Evolutionary conservation across 1,284 basidiomycete species (phyloP).

Genomic region (Lentinus polychrous): DNA sequence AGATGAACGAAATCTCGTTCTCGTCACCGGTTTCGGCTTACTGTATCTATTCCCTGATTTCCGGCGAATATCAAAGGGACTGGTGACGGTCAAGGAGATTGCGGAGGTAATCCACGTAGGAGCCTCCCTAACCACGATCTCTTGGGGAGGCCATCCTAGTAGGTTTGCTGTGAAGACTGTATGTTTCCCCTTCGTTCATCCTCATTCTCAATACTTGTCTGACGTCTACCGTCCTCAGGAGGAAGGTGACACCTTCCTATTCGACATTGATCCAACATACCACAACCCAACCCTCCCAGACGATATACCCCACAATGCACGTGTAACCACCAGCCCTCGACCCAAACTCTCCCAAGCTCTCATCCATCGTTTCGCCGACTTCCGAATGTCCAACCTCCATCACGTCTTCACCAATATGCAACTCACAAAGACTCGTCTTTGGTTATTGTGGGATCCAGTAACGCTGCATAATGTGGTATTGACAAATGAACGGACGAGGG

Average conservation of each 20-base stretch:
- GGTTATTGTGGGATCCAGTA: neutral
- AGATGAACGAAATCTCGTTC: slow-evolving; percentile 18
- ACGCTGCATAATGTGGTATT: neutral
- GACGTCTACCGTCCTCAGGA: neutral
- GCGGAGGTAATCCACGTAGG: neutral
- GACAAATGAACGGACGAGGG: neutral
- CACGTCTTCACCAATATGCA: neutral
- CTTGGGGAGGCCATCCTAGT: neutral
- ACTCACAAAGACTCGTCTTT: neutral
- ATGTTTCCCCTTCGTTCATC: neutral
- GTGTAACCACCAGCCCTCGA: neutral
- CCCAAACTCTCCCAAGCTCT: neutral
- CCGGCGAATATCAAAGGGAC: slow-evolving; percentile 16
- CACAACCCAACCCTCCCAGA: neutral
- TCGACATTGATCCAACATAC: slow-evolving; percentile 2
- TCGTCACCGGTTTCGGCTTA: slow-evolving; percentile 16
- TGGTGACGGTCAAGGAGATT: neutral
- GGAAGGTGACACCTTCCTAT: neutral
- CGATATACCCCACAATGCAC: neutral
- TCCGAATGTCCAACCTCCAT: neutral
- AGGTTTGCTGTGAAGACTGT: slow-evolving; percentile 2
- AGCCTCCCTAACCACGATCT: neutral
- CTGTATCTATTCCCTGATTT: slow-evolving; percentile 19
- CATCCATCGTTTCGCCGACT: neutral
- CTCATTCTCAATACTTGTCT: neutral